phyloP scores from a whole-genome alignment of 2,329 filamentous ascomycete species.

The Colletotrichum simmondsii region DNA sequence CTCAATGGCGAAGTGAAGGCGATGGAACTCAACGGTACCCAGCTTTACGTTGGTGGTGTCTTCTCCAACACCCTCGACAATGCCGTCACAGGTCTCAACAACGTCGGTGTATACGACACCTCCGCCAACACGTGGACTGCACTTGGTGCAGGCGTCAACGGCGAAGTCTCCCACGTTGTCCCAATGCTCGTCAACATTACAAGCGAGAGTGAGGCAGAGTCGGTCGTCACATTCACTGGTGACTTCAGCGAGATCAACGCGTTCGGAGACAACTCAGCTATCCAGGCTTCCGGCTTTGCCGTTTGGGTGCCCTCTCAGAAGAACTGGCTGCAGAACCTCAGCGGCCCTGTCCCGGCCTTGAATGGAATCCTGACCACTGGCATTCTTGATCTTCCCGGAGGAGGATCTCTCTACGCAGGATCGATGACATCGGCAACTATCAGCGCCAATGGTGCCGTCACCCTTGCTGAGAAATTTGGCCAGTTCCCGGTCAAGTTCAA shows the following conservation, averaged over 20 bases:
- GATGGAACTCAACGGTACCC: conserved; percentile 73
- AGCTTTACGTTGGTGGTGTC: conserved; percentile 83
- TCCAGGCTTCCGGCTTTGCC: conserved; percentile 79
- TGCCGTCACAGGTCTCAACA: conserved; percentile 72
- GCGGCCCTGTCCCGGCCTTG: conserved; percentile 72
- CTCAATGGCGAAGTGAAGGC: conserved; percentile 82
- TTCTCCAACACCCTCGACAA: conserved; percentile 80
- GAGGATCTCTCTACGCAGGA: conserved; percentile 82
- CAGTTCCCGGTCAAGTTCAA: conserved; percentile 68
- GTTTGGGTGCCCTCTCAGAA: conserved; percentile 88
- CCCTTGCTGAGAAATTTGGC: conserved; percentile 67
- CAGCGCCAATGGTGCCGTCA: conserved; percentile 77
- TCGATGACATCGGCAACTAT: conserved; percentile 81
- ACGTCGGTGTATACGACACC: conserved; percentile 81
- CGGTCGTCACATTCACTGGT: conserved; percentile 83
- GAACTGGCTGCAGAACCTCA: conserved; percentile 89
- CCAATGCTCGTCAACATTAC: conserved; percentile 84
- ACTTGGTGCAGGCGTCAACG: conserved; percentile 88
- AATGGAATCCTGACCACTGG: conserved; percentile 78
- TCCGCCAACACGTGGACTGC: conserved; percentile 77
- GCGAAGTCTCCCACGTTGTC: conserved; percentile 79
- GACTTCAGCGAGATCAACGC: conserved; percentile 78
- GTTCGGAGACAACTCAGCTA: conserved; percentile 71
- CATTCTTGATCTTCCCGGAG: conserved; percentile 72
- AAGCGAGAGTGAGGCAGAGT: conserved; percentile 69